Base-by-base conservation (phyloP, 768 basidiomycete genomes). In the Amanita muscaria region DNA sequence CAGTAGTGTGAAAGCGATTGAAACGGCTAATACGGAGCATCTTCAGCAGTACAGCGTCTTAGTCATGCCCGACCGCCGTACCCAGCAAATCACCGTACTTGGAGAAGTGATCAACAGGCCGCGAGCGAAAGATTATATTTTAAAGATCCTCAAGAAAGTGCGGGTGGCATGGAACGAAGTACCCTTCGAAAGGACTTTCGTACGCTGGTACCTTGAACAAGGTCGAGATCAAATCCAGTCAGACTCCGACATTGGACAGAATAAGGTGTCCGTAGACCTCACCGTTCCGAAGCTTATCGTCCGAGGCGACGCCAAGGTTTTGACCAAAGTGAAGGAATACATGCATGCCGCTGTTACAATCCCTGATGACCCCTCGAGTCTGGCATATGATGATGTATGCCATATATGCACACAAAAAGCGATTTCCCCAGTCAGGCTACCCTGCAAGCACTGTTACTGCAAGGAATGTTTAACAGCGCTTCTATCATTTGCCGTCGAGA, bases 401-500 rank as follows among this genome's bases (percentile, higher is more conserved):
- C 63, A 64, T 7, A 58, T 74, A 15, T 76, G 73, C 49, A 62
- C 63, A 31, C 60, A 60, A 24, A 49, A 44, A n/a, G 55, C 67
- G 10, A 51, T 51, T 12, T 53, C 63, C n/a, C 54, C 64, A 1
- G 52, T 67, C 51, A 56, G 53, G 44, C 52, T 75, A 48, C 56
- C 59, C 21, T 81, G 79, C 55, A 64, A 64, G 14, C 78, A 81
- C 55, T 50, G 52, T 18, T 79, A 79, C 54, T 80, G 79, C 59
- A 60, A 49, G 22, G 25, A 56, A 7, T 81, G 79, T 56, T 60
- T 80, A 40, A 61, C 66, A 49, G 62, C 68, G 45, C 65, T 69
- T 43, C 57, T 79, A 33, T 55, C 53, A 31, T 58, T 62, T 4
- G 53, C 59, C 2, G 51, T 60, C 12, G 56, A 62, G 58, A 5